Conservation (phyloP, 2,329 filamentous ascomycete species). For the Ramularia endophylla region DNA sequence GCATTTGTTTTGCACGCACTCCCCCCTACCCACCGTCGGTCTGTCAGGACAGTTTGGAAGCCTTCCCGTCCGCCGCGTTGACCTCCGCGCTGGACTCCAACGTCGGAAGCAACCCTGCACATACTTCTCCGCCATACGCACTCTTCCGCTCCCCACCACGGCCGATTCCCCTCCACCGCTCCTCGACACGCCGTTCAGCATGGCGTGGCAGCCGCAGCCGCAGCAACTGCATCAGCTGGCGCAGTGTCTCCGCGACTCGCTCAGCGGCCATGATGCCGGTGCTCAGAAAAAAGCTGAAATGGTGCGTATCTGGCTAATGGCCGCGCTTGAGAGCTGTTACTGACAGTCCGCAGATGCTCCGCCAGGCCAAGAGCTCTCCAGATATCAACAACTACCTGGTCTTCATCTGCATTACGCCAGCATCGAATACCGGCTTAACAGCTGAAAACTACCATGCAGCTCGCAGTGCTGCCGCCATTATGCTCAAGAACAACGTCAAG, state of each 20-base stretch:
- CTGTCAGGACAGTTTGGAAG: no score
- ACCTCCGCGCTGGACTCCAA: constrained; percentile 1
- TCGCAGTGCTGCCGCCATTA: constrained; percentile 81
- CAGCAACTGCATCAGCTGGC: constrained; percentile 86
- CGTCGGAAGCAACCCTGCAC: constrained; percentile 4
- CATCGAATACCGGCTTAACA: constrained; percentile 52
- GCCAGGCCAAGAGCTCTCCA: constrained; percentile 77
- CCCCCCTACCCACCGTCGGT: background rate
- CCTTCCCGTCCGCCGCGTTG: no score
- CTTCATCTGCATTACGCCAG: constrained; percentile 72
- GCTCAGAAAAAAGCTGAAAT: constrained; percentile 85
- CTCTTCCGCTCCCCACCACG: background rate
- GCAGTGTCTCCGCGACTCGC: constrained; percentile 82
- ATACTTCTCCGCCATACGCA: constrained; percentile 2
- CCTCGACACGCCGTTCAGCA: constrained; percentile 39
- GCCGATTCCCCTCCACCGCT: background rate
- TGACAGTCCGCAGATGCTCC: constrained; percentile 69
- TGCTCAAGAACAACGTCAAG: constrained; percentile 92
- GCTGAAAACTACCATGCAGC: constrained; percentile 64
- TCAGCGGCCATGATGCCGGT: constrained; percentile 73
- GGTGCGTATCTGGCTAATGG: constrained; percentile 50
- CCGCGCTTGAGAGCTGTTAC: constrained; percentile 5
- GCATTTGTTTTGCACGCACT: background rate
- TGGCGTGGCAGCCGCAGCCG: constrained; percentile 89
- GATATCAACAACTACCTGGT: constrained; percentile 98